Percentiles rank a stretch among this genome's conserved stretches.
Conservation (phyloP, 176 grass and related monocot genomes). For the Hordeum marinum region DNA sequence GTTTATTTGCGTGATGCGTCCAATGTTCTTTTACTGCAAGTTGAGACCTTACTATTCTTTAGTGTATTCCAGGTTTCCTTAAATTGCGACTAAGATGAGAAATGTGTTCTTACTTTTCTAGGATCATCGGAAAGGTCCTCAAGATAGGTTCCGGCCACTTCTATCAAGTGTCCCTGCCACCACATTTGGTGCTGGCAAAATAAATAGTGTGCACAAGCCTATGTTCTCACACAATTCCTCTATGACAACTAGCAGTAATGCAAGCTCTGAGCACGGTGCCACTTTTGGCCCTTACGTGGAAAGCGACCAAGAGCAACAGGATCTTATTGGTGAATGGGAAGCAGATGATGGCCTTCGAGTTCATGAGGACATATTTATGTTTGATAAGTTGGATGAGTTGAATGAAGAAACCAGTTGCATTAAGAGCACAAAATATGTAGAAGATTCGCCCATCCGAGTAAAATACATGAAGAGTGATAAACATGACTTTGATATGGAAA, state of each 20-base stretch:
- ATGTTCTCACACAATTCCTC: conserved; percentile 70
- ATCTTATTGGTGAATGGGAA: conserved; percentile 55
- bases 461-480: conserved; percentile 29
- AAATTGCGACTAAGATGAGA: conserved; percentile 28
- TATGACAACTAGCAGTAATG: conserved; percentile 61
- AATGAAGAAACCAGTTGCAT: conserved; percentile 45
- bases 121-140: conserved; percentile 81
- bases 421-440: conserved; percentile 12
- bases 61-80: neutral
- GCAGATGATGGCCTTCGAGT: conserved; percentile 27
- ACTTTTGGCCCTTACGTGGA: conserved; percentile 48
- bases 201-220: conserved; percentile 45
- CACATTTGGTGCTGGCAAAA: conserved; percentile 51
- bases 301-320: conserved; percentile 38
- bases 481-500: conserved; percentile 20
- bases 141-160: conserved; percentile 89
- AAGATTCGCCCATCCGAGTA: conserved; percentile 9
- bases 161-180: conserved; percentile 75
- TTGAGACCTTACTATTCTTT: neutral
- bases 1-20: neutral
- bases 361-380: conserved; percentile 71
- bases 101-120: conserved; percentile 36
- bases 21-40: neutral
- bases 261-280: conserved; percentile 52
- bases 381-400: conserved; percentile 74